These are phyloP conservation scores for Lachnum nothofagi DNA, from an alignment of 2,329 filamentous ascomycete genomes.

Conservation along the genomic window DNA sequence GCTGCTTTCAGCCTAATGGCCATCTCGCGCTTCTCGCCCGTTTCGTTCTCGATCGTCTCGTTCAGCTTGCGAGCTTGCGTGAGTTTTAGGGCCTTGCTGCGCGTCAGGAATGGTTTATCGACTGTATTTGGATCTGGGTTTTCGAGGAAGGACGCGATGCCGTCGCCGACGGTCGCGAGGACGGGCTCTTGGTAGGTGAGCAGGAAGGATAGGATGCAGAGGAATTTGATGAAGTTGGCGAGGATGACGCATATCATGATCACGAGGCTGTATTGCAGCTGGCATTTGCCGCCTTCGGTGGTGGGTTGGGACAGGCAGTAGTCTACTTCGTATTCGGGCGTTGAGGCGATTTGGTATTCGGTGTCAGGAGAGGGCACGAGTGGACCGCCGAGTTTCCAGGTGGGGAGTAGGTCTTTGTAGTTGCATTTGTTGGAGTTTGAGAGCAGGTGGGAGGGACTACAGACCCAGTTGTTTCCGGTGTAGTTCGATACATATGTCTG, in stretches of 20 bases:
- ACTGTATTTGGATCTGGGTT: constrained; percentile 30
- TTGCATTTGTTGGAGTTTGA: constrained; percentile 19
- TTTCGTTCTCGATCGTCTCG: too few species aligned
- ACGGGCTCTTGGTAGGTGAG: constrained; percentile 14
- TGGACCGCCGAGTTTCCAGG: constrained; percentile 16
- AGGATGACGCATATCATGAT: constrained; percentile 18
- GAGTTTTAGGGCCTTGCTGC: constrained; percentile 15
- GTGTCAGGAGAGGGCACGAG: background rate
- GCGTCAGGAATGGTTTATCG: constrained; percentile 24
- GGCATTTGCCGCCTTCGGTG: constrained; percentile 13
- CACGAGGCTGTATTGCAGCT: constrained; percentile 20
- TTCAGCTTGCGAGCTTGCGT: too few species aligned
- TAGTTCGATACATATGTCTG: constrained; percentile 18
- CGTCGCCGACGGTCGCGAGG: constrained; percentile 35
- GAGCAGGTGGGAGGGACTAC: constrained; percentile 14
- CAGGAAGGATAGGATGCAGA: constrained; percentile 14
- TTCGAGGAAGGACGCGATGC: constrained; percentile 35
- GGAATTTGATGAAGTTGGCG: constrained; percentile 16
- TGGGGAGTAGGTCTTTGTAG: constrained; percentile 15
- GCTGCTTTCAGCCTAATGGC: too few species aligned
- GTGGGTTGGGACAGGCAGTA: constrained; percentile 20
- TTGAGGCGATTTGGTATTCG: background rate
- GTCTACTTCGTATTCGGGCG: constrained; percentile 18
- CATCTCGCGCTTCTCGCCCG: too few species aligned
- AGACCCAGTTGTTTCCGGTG: constrained; percentile 24